A percentile compares a stretch with the other conserved stretches of the same genome.
These are phyloP conservation scores for Diaporthe citrichinensis DNA, from an alignment of 2,329 filamentous ascomycete species.

Conservation along the genomic window DNA sequence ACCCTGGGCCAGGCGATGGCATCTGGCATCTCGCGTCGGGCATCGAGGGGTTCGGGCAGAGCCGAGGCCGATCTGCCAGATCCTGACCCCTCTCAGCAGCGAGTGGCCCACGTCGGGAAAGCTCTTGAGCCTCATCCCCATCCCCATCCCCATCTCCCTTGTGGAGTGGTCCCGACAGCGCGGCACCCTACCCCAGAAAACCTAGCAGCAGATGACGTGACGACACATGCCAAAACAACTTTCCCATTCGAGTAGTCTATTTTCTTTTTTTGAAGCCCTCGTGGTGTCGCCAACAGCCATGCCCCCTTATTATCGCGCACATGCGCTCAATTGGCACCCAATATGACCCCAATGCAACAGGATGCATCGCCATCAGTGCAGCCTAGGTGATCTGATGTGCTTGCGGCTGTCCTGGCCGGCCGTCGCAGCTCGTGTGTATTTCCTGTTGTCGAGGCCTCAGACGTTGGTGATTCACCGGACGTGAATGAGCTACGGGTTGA, in stretches of 20 bases:
- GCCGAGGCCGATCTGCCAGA: constrained; percentile 39
- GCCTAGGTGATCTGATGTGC: too few relatives aligned
- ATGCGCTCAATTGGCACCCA: constrained; percentile 16
- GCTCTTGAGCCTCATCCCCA: constrained; percentile 41
- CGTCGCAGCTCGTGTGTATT: constrained; percentile 17
- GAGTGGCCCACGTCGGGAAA: constrained; percentile 32
- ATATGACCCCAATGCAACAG: background rate
- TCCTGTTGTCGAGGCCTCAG: constrained; percentile 9
- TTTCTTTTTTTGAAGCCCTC: constrained; percentile 35
- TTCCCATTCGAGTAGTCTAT: constrained; percentile 42
- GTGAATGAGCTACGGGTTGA: constrained; percentile 20
- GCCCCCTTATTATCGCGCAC: background rate
- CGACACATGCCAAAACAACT: constrained; percentile 41
- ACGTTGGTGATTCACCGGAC: constrained; percentile 22
- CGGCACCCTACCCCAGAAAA: constrained; percentile 42
- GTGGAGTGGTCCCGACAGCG: constrained; percentile 43
- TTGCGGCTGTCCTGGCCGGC: background rate
- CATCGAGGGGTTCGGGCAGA: constrained; percentile 35
- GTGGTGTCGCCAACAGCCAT: background rate
- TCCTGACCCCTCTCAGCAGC: constrained; percentile 29
- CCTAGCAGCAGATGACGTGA: constrained; percentile 39
- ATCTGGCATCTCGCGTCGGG: constrained; percentile 27
- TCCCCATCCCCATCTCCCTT: constrained; percentile 38
- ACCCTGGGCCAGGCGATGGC: constrained; percentile 16
- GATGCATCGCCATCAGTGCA: background rate